Conservation (phyloP, 2,329 filamentous ascomycete genomes). For the Pyrenochaeta sp. region DNA sequence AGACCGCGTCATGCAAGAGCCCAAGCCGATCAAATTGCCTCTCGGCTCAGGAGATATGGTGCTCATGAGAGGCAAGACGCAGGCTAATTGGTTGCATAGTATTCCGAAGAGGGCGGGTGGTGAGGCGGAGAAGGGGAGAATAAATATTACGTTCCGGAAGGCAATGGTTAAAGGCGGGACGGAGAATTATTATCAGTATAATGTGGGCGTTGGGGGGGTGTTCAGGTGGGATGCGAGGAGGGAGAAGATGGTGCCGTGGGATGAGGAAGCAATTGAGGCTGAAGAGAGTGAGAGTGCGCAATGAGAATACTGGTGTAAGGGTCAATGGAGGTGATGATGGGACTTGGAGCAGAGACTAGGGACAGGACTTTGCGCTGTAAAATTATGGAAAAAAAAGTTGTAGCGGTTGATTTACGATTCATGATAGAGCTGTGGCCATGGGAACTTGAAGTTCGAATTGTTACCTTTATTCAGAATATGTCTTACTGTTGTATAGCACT, state of each 20-base stretch:
- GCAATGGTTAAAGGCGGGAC: constrained; percentile 77
- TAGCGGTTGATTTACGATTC: neutral
- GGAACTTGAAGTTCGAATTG: neutral
- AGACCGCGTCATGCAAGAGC: constrained; percentile 47
- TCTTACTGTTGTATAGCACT: neutral
- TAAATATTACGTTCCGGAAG: constrained; percentile 79
- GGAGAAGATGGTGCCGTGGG: constrained; percentile 60
- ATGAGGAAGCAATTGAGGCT: constrained; percentile 14
- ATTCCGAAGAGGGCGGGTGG: constrained; percentile 77
- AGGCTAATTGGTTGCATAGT: constrained; percentile 76
- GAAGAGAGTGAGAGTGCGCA: neutral
- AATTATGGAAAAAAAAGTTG: neutral
- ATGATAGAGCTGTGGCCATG: neutral
- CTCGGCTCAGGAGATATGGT: constrained; percentile 79
- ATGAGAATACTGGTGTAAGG: neutral
- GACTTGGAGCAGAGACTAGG: no score
- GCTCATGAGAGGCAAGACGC: constrained; percentile 78
- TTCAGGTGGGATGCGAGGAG: constrained; percentile 70
- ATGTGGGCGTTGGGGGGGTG: constrained; percentile 75
- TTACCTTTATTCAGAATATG: no score
- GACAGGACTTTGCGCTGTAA: no score
- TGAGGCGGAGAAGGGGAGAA: constrained; percentile 67
- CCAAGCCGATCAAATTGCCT: constrained; percentile 58
- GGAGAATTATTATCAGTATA: constrained; percentile 86
- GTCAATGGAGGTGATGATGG: neutral